These are phyloP conservation scores for Cucurbitaria berberidis DNA, from an alignment of 2,329 filamentous ascomycete species.

Conservation along the genomic window DNA sequence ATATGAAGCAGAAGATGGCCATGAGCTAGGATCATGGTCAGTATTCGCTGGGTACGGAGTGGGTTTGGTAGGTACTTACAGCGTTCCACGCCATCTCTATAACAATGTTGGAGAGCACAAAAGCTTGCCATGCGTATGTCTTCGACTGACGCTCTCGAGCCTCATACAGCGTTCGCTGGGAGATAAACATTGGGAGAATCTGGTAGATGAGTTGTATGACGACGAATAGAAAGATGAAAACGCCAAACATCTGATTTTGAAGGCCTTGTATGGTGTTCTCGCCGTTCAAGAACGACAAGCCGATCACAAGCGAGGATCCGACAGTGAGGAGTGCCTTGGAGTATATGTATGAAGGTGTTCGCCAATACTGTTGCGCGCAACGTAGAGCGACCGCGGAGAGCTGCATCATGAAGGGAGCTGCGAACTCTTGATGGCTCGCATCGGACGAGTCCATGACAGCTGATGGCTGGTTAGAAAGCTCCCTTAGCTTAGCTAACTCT, in stretches of 20 bases:
- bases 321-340: slow-evolving; percentile 41
- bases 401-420: slow-evolving; percentile 47
- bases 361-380: slow-evolving; percentile 56
- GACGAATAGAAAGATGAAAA: slow-evolving; percentile 58
- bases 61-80: slow-evolving; percentile 57
- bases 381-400: slow-evolving; percentile 48
- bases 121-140: slow-evolving; percentile 75
- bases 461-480: slow-evolving; percentile 38
- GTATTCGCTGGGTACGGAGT: slow-evolving; percentile 51
- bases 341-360: slow-evolving; percentile 53
- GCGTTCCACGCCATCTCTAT: slow-evolving; percentile 67
- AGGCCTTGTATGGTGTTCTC: slow-evolving; percentile 50
- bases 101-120: slow-evolving; percentile 72
- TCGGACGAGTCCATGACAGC: slow-evolving; percentile 53
- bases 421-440: slow-evolving; percentile 50
- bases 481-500: slow-evolving; percentile 50
- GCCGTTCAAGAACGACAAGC: slow-evolving; percentile 52
- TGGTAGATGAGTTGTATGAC: slow-evolving; percentile 50
- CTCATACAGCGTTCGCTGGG: slow-evolving; percentile 64
- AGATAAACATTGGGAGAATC: slow-evolving; percentile 64
- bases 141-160: slow-evolving; percentile 68
- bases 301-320: slow-evolving; percentile 41
- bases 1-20: slow-evolving; percentile 57
- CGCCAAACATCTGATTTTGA: slow-evolving; percentile 56
- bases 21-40: slow-evolving; percentile 53